phyloP scores from a whole-genome alignment of 495 filamentous ascomycete species.

The Cairneyella variabilis region DNA sequence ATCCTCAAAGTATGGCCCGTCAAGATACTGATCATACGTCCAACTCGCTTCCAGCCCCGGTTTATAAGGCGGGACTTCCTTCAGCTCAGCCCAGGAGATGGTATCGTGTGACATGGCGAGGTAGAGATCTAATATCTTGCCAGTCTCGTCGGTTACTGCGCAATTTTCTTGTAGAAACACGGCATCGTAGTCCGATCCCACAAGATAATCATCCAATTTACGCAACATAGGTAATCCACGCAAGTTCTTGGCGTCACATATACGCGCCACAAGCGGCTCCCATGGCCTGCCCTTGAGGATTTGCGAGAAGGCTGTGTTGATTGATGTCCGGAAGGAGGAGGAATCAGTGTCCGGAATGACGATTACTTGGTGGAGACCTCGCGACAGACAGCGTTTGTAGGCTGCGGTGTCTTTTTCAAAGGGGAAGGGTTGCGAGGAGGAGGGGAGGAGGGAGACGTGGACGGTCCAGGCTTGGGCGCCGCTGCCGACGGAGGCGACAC shows the following conservation, averaged over 20 bases:
- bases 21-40: conserved; percentile 44
- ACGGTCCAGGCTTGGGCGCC: conserved; percentile 45
- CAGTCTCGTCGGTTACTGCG: conserved; percentile 44
- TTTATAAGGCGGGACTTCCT: conserved; percentile 39
- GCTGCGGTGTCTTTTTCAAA: conserved; percentile 56
- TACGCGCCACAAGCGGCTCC: conserved; percentile 50
- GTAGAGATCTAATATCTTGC: conserved; percentile 51
- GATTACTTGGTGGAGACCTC: conserved; percentile 50
- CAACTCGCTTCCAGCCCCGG: conserved; percentile 47
- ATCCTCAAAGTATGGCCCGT: conserved; percentile 23
- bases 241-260: conserved; percentile 51
- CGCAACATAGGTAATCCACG: conserved; percentile 54
- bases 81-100: conserved; percentile 42
- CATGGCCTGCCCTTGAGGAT: conserved; percentile 45
- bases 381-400: conserved; percentile 53
- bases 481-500: conserved; percentile 18
- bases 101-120: conserved; percentile 49
- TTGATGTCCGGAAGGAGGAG: conserved; percentile 41
- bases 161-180: conserved; percentile 45
- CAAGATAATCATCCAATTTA: conserved; percentile 36
- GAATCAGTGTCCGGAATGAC: conserved; percentile 43
- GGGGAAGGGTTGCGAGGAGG: conserved; percentile 46
- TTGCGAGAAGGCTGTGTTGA: conserved; percentile 43
- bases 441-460: conserved; percentile 51
- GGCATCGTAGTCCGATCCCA: conserved; percentile 37